These are phyloP conservation scores for Plantago rigida DNA, from an alignment of 305 asterid species.

Conservation along the genomic window DNA sequence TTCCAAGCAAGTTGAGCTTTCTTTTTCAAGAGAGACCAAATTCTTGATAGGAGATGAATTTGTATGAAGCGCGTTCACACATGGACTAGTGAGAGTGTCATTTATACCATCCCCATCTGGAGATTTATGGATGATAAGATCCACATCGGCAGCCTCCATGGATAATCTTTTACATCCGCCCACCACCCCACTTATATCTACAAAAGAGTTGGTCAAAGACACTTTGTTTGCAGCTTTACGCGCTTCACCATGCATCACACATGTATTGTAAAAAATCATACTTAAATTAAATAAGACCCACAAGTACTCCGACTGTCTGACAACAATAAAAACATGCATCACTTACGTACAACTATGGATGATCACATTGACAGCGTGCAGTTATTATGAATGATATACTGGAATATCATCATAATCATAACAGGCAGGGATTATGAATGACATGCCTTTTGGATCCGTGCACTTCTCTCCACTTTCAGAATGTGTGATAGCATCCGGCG, in stretches of 20 bases:
- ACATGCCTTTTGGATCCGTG: conserved; percentile 26
- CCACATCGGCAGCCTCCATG: background rate
- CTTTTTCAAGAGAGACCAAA: conserved; percentile 29
- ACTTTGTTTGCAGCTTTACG: background rate
- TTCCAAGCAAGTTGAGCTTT: conserved; percentile 28
- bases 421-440: background rate
- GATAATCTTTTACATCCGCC: conserved; percentile 3
- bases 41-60: conserved; percentile 26
- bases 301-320: background rate
- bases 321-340: background rate
- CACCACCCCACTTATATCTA: background rate
- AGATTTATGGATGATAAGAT: background rate
- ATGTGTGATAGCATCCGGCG: conserved; percentile 27
- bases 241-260: background rate
- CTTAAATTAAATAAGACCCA: background rate
- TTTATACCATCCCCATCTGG: background rate
- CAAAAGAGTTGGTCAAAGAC: background rate
- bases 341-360: background rate
- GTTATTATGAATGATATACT: conserved; percentile 11
- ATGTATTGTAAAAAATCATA: background rate
- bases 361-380: background rate
- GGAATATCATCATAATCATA: too few relatives aligned
- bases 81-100: background rate
- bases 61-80: background rate
- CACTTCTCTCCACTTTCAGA: conserved; percentile 26